phyloP scores from a whole-genome alignment of 331 rosid genomes.

The Malus hybrid region DNA sequence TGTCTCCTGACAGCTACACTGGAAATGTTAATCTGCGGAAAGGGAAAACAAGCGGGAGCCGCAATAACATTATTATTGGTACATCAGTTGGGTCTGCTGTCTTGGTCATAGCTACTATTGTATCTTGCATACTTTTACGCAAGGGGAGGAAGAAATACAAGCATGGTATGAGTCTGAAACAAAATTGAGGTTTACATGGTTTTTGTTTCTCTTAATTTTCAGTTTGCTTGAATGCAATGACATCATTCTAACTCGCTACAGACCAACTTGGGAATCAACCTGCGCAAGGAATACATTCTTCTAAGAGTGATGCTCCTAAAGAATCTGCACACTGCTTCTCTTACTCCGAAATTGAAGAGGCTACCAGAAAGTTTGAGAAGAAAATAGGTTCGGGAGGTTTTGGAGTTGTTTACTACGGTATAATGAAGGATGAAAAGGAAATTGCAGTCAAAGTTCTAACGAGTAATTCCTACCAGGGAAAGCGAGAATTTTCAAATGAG shows the following conservation, averaged over 20 bases:
- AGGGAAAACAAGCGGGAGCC: slow-evolving; percentile 37
- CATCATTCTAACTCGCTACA: slow-evolving; percentile 20
- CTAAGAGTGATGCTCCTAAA: slow-evolving; percentile 39
- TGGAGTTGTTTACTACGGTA: slow-evolving; percentile 81
- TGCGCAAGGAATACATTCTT: slow-evolving; percentile 32
- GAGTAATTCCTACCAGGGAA: slow-evolving; percentile 75
- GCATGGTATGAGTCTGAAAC: slow-evolving; percentile 40
- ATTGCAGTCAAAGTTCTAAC: slow-evolving; percentile 82
- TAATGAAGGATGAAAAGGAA: slow-evolving; percentile 58
- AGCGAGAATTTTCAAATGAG: slow-evolving; percentile 87
- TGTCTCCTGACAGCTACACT: slow-evolving; percentile 45
- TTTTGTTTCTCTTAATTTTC: slow-evolving; percentile 8
- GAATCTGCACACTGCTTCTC: slow-evolving; percentile 72
- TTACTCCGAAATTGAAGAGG: slow-evolving; percentile 50
- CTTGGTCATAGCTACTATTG: slow-evolving; percentile 47
- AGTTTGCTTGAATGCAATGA: slow-evolving; percentile 10
- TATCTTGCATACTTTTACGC: slow-evolving; percentile 39
- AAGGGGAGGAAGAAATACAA: slow-evolving; percentile 38
- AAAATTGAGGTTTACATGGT: not conserved
- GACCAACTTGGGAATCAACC: slow-evolving; percentile 34
- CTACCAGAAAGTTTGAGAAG: slow-evolving; percentile 61
- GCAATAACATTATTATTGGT: slow-evolving; percentile 42
- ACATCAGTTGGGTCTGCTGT: slow-evolving; percentile 63
- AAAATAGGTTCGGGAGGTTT: slow-evolving; percentile 89
- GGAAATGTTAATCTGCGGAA: slow-evolving; percentile 61